Base-by-base conservation (phyloP, 768 basidiomycete species). In the Amanita thiersii region DNA sequence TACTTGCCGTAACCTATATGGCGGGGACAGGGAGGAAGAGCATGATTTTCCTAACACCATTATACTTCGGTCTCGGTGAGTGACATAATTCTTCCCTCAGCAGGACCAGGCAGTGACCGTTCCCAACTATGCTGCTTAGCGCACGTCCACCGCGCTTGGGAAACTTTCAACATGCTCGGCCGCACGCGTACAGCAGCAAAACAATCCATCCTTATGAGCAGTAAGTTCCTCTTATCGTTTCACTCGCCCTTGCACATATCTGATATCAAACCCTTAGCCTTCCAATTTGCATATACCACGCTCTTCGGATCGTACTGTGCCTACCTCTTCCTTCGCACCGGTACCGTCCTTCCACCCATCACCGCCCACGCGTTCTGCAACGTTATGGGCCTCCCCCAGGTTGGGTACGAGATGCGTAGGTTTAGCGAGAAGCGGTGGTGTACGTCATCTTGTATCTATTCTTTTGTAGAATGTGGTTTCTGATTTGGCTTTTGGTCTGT, bases 281-380 rank as follows among this genome's bases (percentile, higher is more conserved):
- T 96, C 60, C 94, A 98, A 61, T 69, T 93, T 17, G 55, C 69
- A 3, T 99, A 97, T 60, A 99, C 96, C 5, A 91, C 88, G 3
- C 52, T 97, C 10, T 98, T 98, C 51, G 96, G 96, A 3, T 86
- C 82, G 59, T 86, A 85, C 60, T 81, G 79, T 17, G 74, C 88
- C 3, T 96, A 78, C 60, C 72, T 96, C 31, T 90, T 92, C 62
- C 68, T 94, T 5, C 78, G 86, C 37, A 91, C 92, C 3, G 79
- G 83, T 11, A 92, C 90, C 3, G 62, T 97, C 45, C 59, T 83
- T 21, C 83, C 91, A 1, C 69, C 92, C 2, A 70, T 92, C 41
- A 60, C 73, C 6, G 79, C 90, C 0, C 96, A 99, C 55, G 63
- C 85, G 1, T 94, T 91, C 56, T 98, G 96, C 68, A 99, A 99